These are phyloP conservation scores for Candida chauliodis DNA, from an alignment of 805 yeast genomes.

Conservation along the genomic window DNA sequence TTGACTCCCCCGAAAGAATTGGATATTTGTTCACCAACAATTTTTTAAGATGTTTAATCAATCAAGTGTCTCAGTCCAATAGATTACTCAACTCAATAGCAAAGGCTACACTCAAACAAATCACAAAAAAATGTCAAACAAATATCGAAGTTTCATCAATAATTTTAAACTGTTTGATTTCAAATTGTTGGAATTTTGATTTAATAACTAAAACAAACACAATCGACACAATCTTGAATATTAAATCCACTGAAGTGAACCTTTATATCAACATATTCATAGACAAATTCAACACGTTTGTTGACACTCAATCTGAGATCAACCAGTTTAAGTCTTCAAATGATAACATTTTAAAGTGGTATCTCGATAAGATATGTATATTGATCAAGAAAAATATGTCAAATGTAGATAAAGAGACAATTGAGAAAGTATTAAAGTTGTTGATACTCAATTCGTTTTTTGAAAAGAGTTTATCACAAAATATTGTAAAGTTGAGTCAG, in stretches of 20 bases:
- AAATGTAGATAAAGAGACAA: slow-evolving; percentile 3
- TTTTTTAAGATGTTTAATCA: slow-evolving; percentile 66
- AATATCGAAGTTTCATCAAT: slow-evolving; percentile 39
- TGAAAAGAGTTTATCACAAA: slow-evolving; percentile 22
- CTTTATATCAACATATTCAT: slow-evolving; percentile 22
- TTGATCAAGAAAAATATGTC: slow-evolving; percentile 46
- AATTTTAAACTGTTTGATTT: slow-evolving; percentile 23
- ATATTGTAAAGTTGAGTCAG: slow-evolving; percentile 43
- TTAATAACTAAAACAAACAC: slow-evolving; percentile 71
- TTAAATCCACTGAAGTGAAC: slow-evolving; percentile 13
- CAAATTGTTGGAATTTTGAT: slow-evolving; percentile 71
- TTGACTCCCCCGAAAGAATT: slow-evolving; percentile 17
- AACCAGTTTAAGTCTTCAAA: slow-evolving; percentile 20
- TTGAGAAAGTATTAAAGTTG: slow-evolving; percentile 36
- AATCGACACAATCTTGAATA: slow-evolving; percentile 35
- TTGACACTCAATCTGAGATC: slow-evolving; percentile 20
- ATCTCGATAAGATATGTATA: slow-evolving; percentile 54
- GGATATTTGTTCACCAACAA: slow-evolving; percentile 53
- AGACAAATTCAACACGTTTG: slow-evolving; percentile 19
- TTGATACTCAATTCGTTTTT: slow-evolving; percentile 43
- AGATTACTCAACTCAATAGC: slow-evolving; percentile 69
- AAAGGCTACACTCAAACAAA: slow-evolving; percentile 42
- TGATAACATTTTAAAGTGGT: slow-evolving; percentile 50
- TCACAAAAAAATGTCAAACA: slow-evolving; percentile 35
- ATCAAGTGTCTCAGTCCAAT: slow-evolving; percentile 67